phyloP scores from a whole-genome alignment of 2,329 filamentous ascomycete species.

The Furcasterigmium sp. region DNA sequence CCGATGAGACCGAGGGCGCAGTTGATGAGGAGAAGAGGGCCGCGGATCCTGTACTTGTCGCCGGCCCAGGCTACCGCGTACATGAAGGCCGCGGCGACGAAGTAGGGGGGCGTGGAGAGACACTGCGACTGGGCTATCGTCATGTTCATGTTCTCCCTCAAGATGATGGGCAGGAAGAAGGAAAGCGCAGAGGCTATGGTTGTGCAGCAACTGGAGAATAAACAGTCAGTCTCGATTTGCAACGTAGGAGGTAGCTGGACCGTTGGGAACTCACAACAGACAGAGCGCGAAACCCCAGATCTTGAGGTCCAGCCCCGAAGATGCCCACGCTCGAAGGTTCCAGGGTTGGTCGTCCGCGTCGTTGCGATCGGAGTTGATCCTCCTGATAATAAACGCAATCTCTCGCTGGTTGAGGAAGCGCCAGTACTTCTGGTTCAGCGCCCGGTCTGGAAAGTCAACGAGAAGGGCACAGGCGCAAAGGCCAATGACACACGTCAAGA shows the following conservation, averaged over 20 bases:
- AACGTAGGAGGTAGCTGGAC: too few species aligned
- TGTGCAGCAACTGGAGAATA: neutral
- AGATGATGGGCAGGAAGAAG: conserved; percentile 53
- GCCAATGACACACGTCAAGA: conserved; percentile 53
- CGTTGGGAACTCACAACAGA: conserved; percentile 6
- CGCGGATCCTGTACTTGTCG: conserved; percentile 58
- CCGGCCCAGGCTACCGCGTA: conserved; percentile 58
- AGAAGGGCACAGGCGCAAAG: conserved; percentile 64
- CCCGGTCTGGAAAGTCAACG: conserved; percentile 70
- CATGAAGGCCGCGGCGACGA: conserved; percentile 57
- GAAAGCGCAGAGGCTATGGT: conserved; percentile 35
- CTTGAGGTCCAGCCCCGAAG: conserved; percentile 70
- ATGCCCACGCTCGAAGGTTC: conserved; percentile 55
- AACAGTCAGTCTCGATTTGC: too few species aligned
- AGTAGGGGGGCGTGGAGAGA: conserved; percentile 53
- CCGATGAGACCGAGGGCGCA: conserved; percentile 10
- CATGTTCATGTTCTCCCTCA: conserved; percentile 26
- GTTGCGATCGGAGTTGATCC: conserved; percentile 61
- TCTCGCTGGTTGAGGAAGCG: conserved; percentile 61
- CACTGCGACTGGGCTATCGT: conserved; percentile 37
- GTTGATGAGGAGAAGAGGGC: conserved; percentile 52
- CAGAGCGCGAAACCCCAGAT: conserved; percentile 46
- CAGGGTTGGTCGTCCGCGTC: conserved; percentile 63
- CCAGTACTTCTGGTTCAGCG: conserved; percentile 39
- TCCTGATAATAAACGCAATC: conserved; percentile 59